Conservation (phyloP, 2,329 filamentous ascomycete species). For the Fusarium mexicanum region DNA sequence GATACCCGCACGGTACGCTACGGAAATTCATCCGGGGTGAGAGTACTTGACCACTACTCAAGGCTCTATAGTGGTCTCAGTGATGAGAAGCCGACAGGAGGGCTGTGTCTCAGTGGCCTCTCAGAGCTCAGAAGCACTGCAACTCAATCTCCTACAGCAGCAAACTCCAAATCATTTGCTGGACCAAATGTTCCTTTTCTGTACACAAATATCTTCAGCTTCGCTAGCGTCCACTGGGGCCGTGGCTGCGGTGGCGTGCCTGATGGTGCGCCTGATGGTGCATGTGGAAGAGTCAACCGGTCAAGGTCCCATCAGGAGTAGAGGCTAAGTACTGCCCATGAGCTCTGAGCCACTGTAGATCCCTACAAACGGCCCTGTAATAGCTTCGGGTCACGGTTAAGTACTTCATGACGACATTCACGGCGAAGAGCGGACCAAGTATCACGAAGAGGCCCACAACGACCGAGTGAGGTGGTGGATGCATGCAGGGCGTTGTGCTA, state of each 20-base stretch:
- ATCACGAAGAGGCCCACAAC: constrained; percentile 34
- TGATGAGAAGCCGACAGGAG: background rate
- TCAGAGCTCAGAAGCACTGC: background rate
- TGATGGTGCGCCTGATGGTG: constrained; percentile 34
- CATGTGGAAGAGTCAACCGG: constrained; percentile 27
- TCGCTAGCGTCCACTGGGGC: constrained; percentile 40
- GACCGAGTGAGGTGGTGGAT: constrained; percentile 40
- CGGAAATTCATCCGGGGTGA: constrained; percentile 23
- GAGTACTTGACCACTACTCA: constrained; percentile 30
- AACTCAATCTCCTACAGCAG: background rate
- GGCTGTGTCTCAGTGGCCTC: background rate
- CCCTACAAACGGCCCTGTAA: constrained; percentile 3
- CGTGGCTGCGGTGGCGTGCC: constrained; percentile 43
- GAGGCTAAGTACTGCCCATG: constrained; percentile 6
- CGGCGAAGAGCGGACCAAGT: constrained; percentile 22
- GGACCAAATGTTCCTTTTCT: background rate
- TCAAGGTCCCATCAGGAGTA: constrained; percentile 27
- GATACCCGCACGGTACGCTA: constrained; percentile 38
- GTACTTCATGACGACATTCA: constrained; percentile 18
- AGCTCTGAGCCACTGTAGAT: background rate
- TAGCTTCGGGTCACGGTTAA: background rate
- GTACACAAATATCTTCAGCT: constrained; percentile 27
- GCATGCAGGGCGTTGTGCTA: constrained; percentile 44
- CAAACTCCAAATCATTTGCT: background rate
- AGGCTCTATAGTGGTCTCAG: background rate